Evolutionary conservation across 176 grass and related monocot species (phyloP).

Genomic region (Rhipidocladum racemiflorum): DNA sequence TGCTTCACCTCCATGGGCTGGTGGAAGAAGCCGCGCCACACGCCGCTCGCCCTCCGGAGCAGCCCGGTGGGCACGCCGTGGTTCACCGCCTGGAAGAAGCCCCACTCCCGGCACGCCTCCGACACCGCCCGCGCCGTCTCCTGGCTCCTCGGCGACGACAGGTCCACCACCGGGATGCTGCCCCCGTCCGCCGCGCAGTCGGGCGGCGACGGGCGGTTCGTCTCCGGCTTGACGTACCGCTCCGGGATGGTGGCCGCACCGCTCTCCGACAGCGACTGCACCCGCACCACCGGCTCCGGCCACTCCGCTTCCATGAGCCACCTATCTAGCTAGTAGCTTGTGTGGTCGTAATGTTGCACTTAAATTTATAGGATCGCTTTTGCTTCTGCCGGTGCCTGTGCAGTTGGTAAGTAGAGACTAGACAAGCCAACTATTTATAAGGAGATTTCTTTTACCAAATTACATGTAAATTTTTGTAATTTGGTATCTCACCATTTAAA

Average conservation of each 20-base stretch:
- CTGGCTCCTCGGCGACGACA: constrained; percentile 18
- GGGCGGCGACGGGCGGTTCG: constrained; percentile 31
- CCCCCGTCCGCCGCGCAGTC: not conserved
- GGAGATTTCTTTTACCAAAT: too few relatives aligned
- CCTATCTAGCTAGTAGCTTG: not conserved
- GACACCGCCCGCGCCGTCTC: constrained; percentile 31
- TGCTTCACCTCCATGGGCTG: constrained; percentile 61
- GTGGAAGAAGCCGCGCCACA: constrained; percentile 71
- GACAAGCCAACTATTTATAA: not conserved
- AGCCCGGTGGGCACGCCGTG: constrained; percentile 54
- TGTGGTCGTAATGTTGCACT: not conserved
- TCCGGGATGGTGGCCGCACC: constrained; percentile 39
- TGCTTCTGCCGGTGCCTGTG: not conserved
- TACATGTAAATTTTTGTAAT: too few relatives aligned
- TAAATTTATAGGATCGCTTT: not conserved
- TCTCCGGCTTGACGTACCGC: constrained; percentile 61
- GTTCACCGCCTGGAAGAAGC: constrained; percentile 93
- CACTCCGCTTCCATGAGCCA: constrained; percentile 41
- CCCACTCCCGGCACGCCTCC: constrained; percentile 71
- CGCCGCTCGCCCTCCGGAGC: constrained; percentile 37
- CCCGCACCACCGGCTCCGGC: constrained; percentile 78
- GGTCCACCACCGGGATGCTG: constrained; percentile 65
- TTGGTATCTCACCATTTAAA: too few relatives aligned
- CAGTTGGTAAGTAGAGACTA: not conserved
- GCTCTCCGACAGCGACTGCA: constrained; percentile 73